Conservation (phyloP, 495 filamentous ascomycete species). For the Pyrenula aspistea region DNA sequence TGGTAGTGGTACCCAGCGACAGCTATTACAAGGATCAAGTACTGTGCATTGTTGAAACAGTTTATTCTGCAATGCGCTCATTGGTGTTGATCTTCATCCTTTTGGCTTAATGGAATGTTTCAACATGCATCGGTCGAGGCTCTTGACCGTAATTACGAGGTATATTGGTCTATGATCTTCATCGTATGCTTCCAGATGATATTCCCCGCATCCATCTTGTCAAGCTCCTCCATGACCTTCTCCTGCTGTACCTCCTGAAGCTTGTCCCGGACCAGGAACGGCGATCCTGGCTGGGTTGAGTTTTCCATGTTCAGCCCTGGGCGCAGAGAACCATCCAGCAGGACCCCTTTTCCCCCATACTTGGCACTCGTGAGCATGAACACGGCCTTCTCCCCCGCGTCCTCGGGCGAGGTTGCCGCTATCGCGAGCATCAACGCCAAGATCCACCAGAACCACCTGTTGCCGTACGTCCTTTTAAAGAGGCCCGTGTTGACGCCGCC, state of each 20-base stretch:
- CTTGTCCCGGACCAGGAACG: conserved; percentile 20
- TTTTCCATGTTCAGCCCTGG: conserved; percentile 9
- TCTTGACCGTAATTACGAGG: too few relatives aligned
- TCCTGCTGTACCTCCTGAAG: conserved; percentile 15
- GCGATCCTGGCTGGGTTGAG: conserved; percentile 13
- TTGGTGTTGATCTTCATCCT: too few relatives aligned
- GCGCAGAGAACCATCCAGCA: conserved; percentile 5
- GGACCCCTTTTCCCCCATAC: conserved; percentile 17
- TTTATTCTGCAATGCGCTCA: too few relatives aligned
- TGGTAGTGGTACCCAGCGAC: too few relatives aligned
- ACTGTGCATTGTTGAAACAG: too few relatives aligned
- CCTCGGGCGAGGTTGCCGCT: conserved; percentile 11
- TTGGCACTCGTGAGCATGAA: conserved; percentile 19
- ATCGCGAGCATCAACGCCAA: conserved; percentile 10
- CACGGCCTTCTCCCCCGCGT: conserved; percentile 17
- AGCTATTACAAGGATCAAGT: too few relatives aligned
- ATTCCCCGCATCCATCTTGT: conserved; percentile 10
- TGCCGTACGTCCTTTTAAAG: conserved; percentile 13
- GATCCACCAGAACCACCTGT: conserved; percentile 9
- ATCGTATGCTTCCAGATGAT: conserved; percentile 19
- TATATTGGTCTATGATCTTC: conserved; percentile 15
- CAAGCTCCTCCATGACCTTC: conserved; percentile 14
- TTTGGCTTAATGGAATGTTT: too few relatives aligned
- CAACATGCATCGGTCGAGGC: too few relatives aligned
- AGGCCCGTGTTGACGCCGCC: conserved; percentile 25